Evolutionary conservation across 345 rosid genomes (phyloP).

Genomic region (Eucalyptus caleyi): DNA sequence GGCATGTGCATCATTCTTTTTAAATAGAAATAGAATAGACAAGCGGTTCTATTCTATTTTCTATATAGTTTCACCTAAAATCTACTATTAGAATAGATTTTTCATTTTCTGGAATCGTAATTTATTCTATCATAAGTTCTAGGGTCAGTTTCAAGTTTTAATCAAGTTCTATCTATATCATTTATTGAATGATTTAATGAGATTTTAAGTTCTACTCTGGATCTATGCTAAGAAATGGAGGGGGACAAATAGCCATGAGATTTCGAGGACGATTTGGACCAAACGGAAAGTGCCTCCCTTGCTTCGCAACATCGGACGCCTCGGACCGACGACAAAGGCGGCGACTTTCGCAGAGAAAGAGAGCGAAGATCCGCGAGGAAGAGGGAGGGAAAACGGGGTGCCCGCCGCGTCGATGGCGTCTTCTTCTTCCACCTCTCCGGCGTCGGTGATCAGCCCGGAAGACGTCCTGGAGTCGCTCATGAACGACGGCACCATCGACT

Average conservation of each 20-base stretch:
- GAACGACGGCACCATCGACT: constrained; percentile 87
- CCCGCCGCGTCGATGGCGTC: constrained; percentile 23
- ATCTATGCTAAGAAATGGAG: neutral
- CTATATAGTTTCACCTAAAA: too few species aligned
- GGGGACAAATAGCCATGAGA: neutral
- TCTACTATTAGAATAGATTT: too few species aligned
- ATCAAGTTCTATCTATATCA: too few species aligned
- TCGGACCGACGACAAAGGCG: neutral
- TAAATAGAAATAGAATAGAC: too few species aligned
- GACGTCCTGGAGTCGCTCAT: constrained; percentile 74
- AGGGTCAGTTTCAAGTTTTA: too few species aligned
- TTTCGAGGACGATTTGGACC: neutral
- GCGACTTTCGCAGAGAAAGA: neutral
- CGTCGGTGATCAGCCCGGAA: constrained; percentile 63
- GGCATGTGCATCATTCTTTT: neutral
- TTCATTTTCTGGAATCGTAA: too few species aligned
- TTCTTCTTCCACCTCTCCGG: constrained; percentile 3
- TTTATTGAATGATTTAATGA: too few species aligned
- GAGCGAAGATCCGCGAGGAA: neutral
- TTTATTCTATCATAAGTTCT: too few species aligned
- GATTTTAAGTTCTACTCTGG: too few species aligned
- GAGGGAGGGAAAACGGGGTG: neutral
- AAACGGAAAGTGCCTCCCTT: neutral
- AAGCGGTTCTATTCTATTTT: too few species aligned
- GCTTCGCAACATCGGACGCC: neutral